Conservation (phyloP, 2,329 filamentous ascomycete genomes). For the Colletotrichum sp. region DNA sequence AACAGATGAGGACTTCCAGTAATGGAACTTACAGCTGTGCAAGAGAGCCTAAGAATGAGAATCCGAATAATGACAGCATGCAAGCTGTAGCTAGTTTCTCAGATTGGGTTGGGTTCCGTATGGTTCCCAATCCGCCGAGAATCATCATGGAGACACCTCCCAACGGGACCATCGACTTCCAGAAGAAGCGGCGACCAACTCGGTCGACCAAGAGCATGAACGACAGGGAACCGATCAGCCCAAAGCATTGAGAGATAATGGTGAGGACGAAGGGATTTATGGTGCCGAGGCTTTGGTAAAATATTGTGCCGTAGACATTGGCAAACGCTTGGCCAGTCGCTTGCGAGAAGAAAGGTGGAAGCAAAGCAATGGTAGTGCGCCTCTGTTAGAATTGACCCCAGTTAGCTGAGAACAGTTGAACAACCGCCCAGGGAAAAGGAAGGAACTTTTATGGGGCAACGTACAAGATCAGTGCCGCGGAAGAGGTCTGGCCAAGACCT, state of each 20-base stretch:
- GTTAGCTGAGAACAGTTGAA: neutral
- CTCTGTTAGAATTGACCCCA: fast-evolving
- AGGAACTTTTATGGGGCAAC: neutral
- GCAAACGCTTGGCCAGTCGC: neutral
- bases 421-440: neutral
- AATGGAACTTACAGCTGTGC: neutral
- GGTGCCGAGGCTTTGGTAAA: neutral
- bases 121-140: neutral
- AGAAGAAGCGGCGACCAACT: neutral
- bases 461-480: neutral
- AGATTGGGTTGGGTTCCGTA: neutral
- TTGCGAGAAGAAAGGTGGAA: neutral
- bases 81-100: neutral
- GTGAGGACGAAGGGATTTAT: neutral
- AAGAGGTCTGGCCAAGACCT: neutral
- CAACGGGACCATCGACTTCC: neutral
- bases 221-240: neutral
- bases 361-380: neutral
- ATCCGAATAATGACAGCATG: neutral
- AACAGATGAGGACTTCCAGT: neutral
- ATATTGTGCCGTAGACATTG: neutral
- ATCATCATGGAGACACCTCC: neutral
- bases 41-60: neutral
- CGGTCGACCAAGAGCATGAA: neutral
- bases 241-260: neutral